Percentiles rank a stretch among this genome's conserved stretches.
These are phyloP conservation scores for Coemansia sp. DNA, from an alignment of 192 early-diverging fungal genomes.

Conservation along the genomic window DNA sequence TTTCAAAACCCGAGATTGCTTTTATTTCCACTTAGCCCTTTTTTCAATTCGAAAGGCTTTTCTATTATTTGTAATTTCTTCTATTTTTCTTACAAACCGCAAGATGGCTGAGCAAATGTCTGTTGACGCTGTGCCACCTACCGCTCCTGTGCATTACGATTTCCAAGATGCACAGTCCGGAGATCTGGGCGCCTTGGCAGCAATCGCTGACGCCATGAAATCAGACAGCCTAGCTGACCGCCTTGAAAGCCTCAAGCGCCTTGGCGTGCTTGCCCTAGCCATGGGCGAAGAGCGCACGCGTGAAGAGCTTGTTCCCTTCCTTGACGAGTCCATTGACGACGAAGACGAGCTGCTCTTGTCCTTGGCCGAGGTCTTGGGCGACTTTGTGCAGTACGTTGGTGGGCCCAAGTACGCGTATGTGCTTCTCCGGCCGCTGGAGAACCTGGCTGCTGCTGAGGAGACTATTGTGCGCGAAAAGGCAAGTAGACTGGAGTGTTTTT, in stretches of 20 bases:
- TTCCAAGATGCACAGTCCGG: slow-evolving; percentile 51
- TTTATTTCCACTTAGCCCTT: too few relatives aligned
- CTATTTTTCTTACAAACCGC: neutral
- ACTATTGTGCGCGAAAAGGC: slow-evolving; percentile 98
- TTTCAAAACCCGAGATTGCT: neutral
- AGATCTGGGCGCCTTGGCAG: slow-evolving; percentile 46
- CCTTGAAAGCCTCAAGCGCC: slow-evolving; percentile 53
- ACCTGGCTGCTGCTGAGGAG: slow-evolving; percentile 96
- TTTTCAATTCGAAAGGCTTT: neutral
- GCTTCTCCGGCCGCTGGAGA: slow-evolving; percentile 90
- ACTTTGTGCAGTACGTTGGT: slow-evolving; percentile 90
- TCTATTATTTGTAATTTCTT: neutral
- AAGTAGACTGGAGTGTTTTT: slow-evolving; percentile 4
- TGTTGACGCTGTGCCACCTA: slow-evolving; percentile 43
- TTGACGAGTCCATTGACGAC: slow-evolving; percentile 99
- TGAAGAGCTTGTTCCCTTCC: slow-evolving; percentile 94
- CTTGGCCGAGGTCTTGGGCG: slow-evolving; percentile 90
- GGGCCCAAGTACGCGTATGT: slow-evolving; percentile 83
- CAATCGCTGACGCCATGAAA: slow-evolving; percentile 55
- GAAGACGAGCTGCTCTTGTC: slow-evolving; percentile 96
- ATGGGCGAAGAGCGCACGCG: slow-evolving; percentile 93
- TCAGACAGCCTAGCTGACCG: slow-evolving; percentile 53
- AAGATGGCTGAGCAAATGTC: slow-evolving; percentile 54
- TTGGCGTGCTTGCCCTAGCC: slow-evolving; percentile 69
- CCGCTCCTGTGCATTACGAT: slow-evolving; percentile 34